Evolutionary conservation across 441 rosid species (phyloP).

Genomic region (Pelargonium cotyledonis): DNA sequence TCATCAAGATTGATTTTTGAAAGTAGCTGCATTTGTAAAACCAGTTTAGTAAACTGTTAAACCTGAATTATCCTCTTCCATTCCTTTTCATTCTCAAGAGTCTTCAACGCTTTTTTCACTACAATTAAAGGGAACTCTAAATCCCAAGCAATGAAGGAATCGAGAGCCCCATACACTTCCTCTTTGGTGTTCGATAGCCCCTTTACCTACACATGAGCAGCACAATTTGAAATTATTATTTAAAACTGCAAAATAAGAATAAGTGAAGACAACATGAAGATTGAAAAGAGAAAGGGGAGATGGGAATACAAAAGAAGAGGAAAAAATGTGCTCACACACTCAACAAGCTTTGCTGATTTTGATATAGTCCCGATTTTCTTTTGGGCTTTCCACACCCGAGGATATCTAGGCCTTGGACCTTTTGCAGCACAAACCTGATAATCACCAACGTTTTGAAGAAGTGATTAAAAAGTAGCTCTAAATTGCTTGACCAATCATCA

Average conservation of each 20-base stretch:
- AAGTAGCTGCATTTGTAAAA: background rate
- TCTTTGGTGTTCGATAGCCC: conserved; percentile 75
- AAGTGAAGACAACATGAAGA: background rate
- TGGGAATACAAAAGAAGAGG: background rate
- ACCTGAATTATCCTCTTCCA: conserved; percentile 99
- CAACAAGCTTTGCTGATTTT: conserved; percentile 67
- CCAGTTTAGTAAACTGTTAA: background rate
- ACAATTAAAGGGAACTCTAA: conserved; percentile 85
- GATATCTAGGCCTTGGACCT: conserved; percentile 91
- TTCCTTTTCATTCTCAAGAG: conserved; percentile 63
- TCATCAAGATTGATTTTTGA: background rate
- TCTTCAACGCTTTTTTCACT: conserved; percentile 83
- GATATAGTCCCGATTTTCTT: conserved; percentile 73
- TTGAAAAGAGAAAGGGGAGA: background rate
- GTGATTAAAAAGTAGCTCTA: background rate
- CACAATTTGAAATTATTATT: conserved; percentile 3
- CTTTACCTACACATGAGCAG: conserved; percentile 43
- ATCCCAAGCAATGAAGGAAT: conserved; percentile 93
- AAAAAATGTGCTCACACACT: conserved; percentile 38
- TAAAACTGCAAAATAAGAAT: conserved; percentile 1
- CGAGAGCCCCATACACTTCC: conserved; percentile 92
- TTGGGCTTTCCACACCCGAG: conserved; percentile 82
- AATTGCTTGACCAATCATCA: background rate
- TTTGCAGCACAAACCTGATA: conserved; percentile 70
- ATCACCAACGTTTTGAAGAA: conserved; percentile 12